Percentiles rank a stretch among this genome's conserved stretches.
These are phyloP conservation scores for Amylocarpus encephaloides DNA, from an alignment of 2,329 filamentous ascomycete species.

Conservation along the genomic window DNA sequence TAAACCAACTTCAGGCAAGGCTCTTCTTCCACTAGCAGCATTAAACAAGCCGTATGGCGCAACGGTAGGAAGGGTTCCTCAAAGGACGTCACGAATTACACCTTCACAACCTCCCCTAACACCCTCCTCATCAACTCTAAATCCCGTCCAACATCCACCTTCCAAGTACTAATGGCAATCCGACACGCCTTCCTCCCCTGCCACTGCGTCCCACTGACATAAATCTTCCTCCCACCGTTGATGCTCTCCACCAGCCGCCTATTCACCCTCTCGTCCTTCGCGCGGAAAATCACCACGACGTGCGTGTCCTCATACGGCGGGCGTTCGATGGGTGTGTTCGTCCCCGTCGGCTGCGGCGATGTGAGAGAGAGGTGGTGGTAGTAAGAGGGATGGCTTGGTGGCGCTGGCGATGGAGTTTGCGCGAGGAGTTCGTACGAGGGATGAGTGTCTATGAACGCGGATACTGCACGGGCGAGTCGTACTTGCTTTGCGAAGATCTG, in stretches of 20 bases:
- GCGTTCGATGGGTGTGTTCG: background rate
- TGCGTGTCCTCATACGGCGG: slow-evolving; percentile 17
- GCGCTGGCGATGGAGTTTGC: slow-evolving; percentile 32
- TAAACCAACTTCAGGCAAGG: too few relatives aligned
- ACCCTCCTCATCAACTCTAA: slow-evolving; percentile 57
- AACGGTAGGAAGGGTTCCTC: too few relatives aligned
- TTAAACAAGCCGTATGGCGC: too few relatives aligned
- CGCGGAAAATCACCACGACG: slow-evolving; percentile 73
- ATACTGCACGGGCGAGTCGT: slow-evolving; percentile 60
- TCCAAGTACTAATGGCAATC: slow-evolving; percentile 85
- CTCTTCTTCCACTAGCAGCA: too few relatives aligned
- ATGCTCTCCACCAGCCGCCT: slow-evolving; percentile 60
- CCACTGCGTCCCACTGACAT: slow-evolving; percentile 79
- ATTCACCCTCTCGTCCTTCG: slow-evolving; percentile 60
- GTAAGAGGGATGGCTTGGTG: background rate
- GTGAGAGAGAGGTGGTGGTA: background rate
- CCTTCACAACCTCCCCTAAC: slow-evolving; percentile 35
- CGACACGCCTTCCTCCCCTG: slow-evolving; percentile 65
- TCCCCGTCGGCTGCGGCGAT: slow-evolving; percentile 37
- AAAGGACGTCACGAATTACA: background rate
- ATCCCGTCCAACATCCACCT: slow-evolving; percentile 63
- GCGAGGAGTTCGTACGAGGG: slow-evolving; percentile 63
- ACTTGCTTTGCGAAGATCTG: slow-evolving; percentile 69
- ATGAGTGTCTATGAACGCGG: slow-evolving; percentile 54
- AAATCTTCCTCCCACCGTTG: slow-evolving; percentile 68